A percentile compares a stretch with the other conserved stretches of the same genome.
Conservation (phyloP, 441 rosid genomes). For the Croton setiger region DNA sequence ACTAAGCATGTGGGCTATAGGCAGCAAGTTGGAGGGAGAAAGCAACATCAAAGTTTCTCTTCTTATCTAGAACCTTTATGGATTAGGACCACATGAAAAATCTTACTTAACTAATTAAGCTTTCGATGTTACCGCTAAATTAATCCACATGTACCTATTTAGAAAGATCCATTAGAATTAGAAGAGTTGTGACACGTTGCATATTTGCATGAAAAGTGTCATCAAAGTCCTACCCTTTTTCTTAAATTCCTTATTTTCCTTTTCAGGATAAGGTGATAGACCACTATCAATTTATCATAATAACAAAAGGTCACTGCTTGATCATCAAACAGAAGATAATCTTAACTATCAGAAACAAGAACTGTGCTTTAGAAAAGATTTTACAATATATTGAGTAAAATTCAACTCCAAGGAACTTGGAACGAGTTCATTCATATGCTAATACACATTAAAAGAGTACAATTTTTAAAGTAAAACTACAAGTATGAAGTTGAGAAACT, state of each 20-base stretch:
- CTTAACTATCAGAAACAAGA: no score
- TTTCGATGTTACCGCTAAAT: not conserved
- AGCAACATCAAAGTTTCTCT: not conserved
- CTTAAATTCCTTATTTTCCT: not conserved
- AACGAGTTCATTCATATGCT: not conserved
- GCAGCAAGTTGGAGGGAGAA: not conserved
- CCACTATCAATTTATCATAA: not conserved
- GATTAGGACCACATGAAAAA: slow-evolving; percentile 1
- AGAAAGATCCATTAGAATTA: not conserved
- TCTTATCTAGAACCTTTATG: not conserved
- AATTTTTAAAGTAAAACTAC: not conserved
- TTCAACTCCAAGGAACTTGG: not conserved
- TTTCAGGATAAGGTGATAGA: not conserved
- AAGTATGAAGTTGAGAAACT: slow-evolving; percentile 37
- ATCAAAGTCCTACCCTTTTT: no score
- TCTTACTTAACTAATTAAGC: not conserved
- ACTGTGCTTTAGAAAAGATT: not conserved
- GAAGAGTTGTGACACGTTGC: not conserved
- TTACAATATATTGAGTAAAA: not conserved
- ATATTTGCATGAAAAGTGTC: not conserved
- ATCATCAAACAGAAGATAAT: no score
- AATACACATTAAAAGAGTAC: not conserved
- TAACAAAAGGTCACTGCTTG: no score
- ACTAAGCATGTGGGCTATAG: slow-evolving; percentile 5
- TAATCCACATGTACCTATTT: not conserved